These are phyloP conservation scores for Ceratobasidium sp. DNA, from an alignment of 1,284 basidiomycete genomes.

Conservation along the genomic window DNA sequence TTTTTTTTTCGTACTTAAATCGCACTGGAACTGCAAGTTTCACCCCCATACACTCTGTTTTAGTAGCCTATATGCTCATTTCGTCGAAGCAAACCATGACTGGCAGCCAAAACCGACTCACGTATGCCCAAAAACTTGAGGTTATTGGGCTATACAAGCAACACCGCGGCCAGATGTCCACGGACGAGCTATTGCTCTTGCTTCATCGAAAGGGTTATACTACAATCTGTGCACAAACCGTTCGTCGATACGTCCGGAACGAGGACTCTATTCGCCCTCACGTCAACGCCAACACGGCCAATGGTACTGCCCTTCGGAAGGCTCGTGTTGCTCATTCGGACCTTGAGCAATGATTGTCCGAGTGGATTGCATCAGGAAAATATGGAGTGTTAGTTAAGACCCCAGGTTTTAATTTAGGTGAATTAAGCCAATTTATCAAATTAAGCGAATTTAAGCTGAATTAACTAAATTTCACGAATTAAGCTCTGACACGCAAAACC, in stretches of 20 bases:
- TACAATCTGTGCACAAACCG: constrained; percentile 24
- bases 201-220: constrained; percentile 5
- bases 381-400: no score
- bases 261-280: constrained; percentile 21
- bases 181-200: neutral
- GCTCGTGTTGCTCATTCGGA: neutral
- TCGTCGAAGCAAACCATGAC: constrained; percentile 13
- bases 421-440: no score
- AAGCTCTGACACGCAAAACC: no score
- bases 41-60: constrained; percentile 9
- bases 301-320: neutral
- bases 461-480: no score
- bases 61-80: constrained; percentile 13
- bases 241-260: constrained; percentile 12
- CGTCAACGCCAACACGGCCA: constrained; percentile 3
- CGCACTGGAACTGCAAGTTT: neutral
- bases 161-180: constrained; percentile 2
- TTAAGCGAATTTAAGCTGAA: no score
- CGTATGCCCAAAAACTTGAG: constrained; percentile 16
- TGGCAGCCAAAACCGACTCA: constrained; percentile 17
- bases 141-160: constrained; percentile 8
- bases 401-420: no score
- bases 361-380: no score
- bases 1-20: constrained; percentile 11
- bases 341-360: neutral